A percentile compares a stretch with the other conserved stretches of the same genome.
Conservation (phyloP, 345 rosid species). For the Euphorbia peplus region DNA sequence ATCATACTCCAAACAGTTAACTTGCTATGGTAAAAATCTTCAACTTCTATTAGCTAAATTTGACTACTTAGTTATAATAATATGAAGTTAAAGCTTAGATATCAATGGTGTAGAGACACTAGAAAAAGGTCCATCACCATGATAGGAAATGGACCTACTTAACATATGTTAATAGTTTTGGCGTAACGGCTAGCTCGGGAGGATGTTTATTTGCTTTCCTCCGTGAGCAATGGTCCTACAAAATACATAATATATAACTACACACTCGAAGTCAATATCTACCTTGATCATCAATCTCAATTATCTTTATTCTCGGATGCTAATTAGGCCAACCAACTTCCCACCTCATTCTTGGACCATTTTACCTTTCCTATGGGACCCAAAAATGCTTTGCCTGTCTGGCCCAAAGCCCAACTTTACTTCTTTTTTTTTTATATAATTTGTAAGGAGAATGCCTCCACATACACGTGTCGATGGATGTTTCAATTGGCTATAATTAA, state of each 20-base stretch:
- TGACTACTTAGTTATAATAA: not conserved
- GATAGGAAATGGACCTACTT: slow-evolving; percentile 3
- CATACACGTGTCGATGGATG: too few species aligned
- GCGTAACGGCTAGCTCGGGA: slow-evolving; percentile 1
- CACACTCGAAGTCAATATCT: not conserved
- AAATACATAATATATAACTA: not conserved
- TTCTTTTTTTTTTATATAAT: too few species aligned
- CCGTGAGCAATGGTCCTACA: not conserved
- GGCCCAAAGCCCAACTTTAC: not conserved
- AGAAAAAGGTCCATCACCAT: not conserved
- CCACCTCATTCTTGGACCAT: not conserved
- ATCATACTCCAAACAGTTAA: slow-evolving; percentile 54
- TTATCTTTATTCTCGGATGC: slow-evolving; percentile 17
- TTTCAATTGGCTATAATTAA: too few species aligned
- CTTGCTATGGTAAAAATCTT: slow-evolving; percentile 55
- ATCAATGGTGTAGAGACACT: not conserved
- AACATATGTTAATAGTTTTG: not conserved
- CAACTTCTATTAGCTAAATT: not conserved
- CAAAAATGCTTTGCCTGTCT: not conserved
- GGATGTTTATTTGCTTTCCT: slow-evolving; percentile 5
- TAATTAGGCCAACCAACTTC: slow-evolving; percentile 3
- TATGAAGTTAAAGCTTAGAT: slow-evolving; percentile 6
- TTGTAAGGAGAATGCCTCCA: too few species aligned
- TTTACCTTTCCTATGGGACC: not conserved
- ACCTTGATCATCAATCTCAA: not conserved